These are phyloP conservation scores for Cinnamomum chago DNA, from an alignment of 164 flowering plant genomes.

Conservation along the genomic window DNA sequence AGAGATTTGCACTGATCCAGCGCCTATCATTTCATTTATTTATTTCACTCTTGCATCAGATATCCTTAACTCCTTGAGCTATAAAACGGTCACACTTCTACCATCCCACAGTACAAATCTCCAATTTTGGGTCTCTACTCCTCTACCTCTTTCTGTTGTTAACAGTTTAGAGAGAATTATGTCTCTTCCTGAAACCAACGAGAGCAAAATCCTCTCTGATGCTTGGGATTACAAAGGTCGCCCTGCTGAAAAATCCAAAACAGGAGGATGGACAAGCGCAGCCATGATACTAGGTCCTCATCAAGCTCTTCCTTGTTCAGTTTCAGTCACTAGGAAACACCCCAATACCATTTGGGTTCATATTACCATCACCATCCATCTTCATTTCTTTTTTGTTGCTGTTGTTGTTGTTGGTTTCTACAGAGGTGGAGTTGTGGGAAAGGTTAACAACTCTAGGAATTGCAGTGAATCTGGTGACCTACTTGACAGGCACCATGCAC, in stretches of 20 bases:
- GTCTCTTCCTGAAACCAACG: slow-evolving; percentile 36
- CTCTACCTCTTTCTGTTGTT: background rate
- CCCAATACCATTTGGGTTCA: background rate
- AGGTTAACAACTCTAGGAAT: slow-evolving; percentile 83
- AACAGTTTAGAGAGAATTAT: slow-evolving; percentile 3
- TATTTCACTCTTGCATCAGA: background rate
- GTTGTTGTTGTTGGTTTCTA: background rate
- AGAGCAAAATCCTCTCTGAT: slow-evolving; percentile 49
- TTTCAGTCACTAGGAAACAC: background rate
- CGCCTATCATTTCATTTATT: background rate
- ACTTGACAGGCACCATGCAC: slow-evolving; percentile 85
- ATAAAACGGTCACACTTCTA: background rate
- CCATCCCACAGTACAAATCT: background rate
- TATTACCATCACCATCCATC: no score
- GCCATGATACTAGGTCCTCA: slow-evolving; percentile 88
- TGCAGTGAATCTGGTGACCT: slow-evolving; percentile 87
- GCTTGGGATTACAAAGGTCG: slow-evolving; percentile 88
- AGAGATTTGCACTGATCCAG: no score
- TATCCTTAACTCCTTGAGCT: background rate
- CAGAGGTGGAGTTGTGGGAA: slow-evolving; percentile 76
- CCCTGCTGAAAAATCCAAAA: slow-evolving; percentile 47
- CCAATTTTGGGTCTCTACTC: background rate
- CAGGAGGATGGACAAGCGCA: slow-evolving; percentile 88
- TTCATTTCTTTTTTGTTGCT: background rate
- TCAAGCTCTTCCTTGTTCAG: background rate